phyloP scores from a whole-genome alignment of 176 grass and related monocot genomes.

The Bothriochloa decipiens region DNA sequence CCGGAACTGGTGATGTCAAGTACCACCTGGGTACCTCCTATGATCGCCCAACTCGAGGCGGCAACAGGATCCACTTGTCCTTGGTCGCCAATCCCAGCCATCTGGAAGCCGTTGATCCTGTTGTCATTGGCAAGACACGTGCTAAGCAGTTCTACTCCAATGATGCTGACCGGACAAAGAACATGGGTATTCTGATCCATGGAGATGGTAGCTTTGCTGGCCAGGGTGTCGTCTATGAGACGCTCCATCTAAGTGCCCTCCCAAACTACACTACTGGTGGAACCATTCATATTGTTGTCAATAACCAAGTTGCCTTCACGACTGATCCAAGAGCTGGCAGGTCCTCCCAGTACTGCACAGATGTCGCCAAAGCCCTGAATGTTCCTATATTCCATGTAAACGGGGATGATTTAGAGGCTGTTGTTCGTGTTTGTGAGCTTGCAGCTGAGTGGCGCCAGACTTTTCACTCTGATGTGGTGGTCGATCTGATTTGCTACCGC shows the following conservation, averaged over 20 bases:
- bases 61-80: slow-evolving; percentile 86
- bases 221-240: slow-evolving; percentile 93
- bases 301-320: slow-evolving; percentile 81
- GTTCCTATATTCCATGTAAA: slow-evolving; percentile 93
- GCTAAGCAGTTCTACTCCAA: slow-evolving; percentile 95
- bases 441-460: slow-evolving; percentile 95
- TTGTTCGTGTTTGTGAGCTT: slow-evolving; percentile 83
- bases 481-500: slow-evolving; percentile 89
- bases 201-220: slow-evolving; percentile 97
- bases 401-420: slow-evolving; percentile 93
- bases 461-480: slow-evolving; percentile 91
- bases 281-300: slow-evolving; percentile 80
- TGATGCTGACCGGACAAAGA: slow-evolving; percentile 89
- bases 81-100: slow-evolving; percentile 94
- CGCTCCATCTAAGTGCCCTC: slow-evolving; percentile 93
- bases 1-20: slow-evolving; percentile 92
- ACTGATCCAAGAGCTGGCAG: slow-evolving; percentile 73
- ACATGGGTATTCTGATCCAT: slow-evolving; percentile 82
- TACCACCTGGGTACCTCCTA: slow-evolving; percentile 97
- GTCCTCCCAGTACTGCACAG: slow-evolving; percentile 78
- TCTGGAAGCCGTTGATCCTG: slow-evolving; percentile 88
- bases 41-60: slow-evolving; percentile 85
- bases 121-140: slow-evolving; percentile 86
- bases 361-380: slow-evolving; percentile 71
- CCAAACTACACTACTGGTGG: slow-evolving; percentile 94